These are phyloP conservation scores for Mayamaea pseudoterrestris DNA, from an alignment of 108 stramenopile species.

Conservation along the genomic window DNA sequence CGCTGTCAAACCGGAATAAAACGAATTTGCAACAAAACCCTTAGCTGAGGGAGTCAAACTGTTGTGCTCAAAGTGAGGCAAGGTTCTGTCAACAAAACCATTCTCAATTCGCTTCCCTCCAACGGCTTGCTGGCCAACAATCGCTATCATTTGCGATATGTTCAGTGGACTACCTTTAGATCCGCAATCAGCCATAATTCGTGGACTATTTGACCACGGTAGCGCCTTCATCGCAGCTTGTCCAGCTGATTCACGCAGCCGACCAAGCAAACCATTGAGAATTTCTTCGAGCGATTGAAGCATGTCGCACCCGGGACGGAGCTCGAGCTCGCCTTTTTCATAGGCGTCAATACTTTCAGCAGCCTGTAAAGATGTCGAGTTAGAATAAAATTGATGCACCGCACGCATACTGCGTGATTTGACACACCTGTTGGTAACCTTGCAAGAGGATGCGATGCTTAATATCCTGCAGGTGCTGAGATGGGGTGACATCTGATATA, in stretches of 20 bases:
- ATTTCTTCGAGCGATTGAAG: slow-evolving; percentile 93
- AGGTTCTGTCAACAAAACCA: slow-evolving; percentile 94
- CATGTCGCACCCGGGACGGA: slow-evolving; percentile 93
- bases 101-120: slow-evolving; percentile 95
- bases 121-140: slow-evolving; percentile 98
- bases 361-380: slow-evolving; percentile 25
- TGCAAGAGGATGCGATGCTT: slow-evolving; percentile 75
- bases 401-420: not conserved
- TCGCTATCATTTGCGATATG: slow-evolving; percentile 99
- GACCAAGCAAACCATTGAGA: slow-evolving; percentile 88
- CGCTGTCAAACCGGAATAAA: slow-evolving; percentile 93
- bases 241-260: slow-evolving; percentile 89
- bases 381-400: not conserved
- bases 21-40: slow-evolving; percentile 96
- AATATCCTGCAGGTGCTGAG: slow-evolving; percentile 41
- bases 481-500: slow-evolving; percentile 95
- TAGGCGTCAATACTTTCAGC: slow-evolving; percentile 76
- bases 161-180: slow-evolving; percentile 96
- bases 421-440: slow-evolving; percentile 49
- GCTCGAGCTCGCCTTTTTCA: slow-evolving; percentile 71
- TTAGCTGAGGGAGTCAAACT: slow-evolving; percentile 89
- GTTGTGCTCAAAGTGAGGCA: slow-evolving; percentile 81
- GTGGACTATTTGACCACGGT: slow-evolving; percentile 76
- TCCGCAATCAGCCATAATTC: slow-evolving; percentile 98
- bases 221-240: slow-evolving; percentile 89